Base-by-base conservation (phyloP, 1,284 basidiomycete species). In the Golubevia sp. region DNA sequence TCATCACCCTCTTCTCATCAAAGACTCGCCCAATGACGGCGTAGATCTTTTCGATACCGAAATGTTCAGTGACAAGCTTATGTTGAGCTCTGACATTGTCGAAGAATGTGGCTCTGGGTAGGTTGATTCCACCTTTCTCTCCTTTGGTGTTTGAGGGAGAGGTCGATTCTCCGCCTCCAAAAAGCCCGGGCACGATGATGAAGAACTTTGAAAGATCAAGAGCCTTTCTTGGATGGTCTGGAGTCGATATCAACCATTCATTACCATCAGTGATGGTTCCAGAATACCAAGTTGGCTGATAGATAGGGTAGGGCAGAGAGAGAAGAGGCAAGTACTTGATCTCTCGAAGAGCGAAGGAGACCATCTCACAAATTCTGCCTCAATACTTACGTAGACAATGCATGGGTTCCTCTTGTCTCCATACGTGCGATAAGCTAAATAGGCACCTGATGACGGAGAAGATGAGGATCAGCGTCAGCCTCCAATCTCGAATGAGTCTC, bases 111-210 rank as follows among this genome's bases (percentile, higher is more conserved):
- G 71, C 64, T 15, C 49, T 30, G 1, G 71, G 71, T 2, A 73
- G 59, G 23, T 67, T 53, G 24, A 50, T 2, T 2, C 71, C 67
- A 2, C 64, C 48, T 49, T 61, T 60, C 11, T 34, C 30, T 34
- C 30, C 30, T 5, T 11, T 34, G 25, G 65, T 64, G 57, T 76
- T 76, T 21, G 64, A 67, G 21, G 74, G 74, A 1, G 68, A 71
- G 18, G 34, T 58, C 0, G 68, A 71, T 53, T 76, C 67, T 20
- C 71, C 70, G 38, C 76, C 76, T n/a, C 74, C 74, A 56, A 77
- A 74, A 1, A 76, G 59, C n/a, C 73, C 74, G 0, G 71, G 68
- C 0, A 71, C 58, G 59, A 77, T 67, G 62, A 77, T 77, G 66
- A 76, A 76, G 62, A 66, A 77, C 38, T 70, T 60, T 4, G 34